Evolutionary conservation across 1,284 basidiomycete genomes (phyloP).

Genomic region (Trichosporon coremiiforme): DNA sequence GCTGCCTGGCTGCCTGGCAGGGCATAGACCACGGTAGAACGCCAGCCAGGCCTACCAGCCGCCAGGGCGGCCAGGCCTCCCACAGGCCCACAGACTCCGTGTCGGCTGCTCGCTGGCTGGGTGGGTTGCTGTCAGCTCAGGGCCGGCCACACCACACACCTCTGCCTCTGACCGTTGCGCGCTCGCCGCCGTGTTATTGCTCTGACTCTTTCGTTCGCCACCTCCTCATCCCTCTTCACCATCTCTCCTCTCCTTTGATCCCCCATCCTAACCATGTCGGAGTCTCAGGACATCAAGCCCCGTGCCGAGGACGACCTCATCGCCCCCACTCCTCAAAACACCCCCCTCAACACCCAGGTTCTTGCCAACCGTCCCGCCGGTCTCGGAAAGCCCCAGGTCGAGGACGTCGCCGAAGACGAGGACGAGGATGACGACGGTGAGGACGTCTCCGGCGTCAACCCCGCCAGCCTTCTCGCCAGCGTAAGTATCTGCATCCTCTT

Average conservation of each 20-base stretch:
- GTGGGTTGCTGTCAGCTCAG: not conserved
- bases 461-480: slow-evolving; percentile 54
- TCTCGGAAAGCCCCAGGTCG: slow-evolving; percentile 70
- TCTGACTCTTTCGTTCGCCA: not conserved
- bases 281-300: slow-evolving; percentile 49
- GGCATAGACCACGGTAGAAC: slow-evolving; percentile 3
- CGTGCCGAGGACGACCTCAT: slow-evolving; percentile 45
- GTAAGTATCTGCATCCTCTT: slow-evolving; percentile 40
- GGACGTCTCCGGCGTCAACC: slow-evolving; percentile 58
- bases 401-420: slow-evolving; percentile 65
- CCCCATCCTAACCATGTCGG: slow-evolving; percentile 42
- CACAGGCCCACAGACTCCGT: slow-evolving; percentile 1
- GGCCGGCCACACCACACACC: too few relatives aligned
- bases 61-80: slow-evolving; percentile 4
- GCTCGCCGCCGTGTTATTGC: slow-evolving; percentile 2
- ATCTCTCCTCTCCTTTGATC: slow-evolving; percentile 2
- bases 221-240: slow-evolving; percentile 10
- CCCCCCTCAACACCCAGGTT: slow-evolving; percentile 70
- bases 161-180: too few relatives aligned
- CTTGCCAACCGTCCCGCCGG: slow-evolving; percentile 63
- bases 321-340: slow-evolving; percentile 80
- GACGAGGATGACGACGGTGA: slow-evolving; percentile 56
- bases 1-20: too few relatives aligned
- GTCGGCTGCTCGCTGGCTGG: not conserved
- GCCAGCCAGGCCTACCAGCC: slow-evolving; percentile 9